A percentile compares a stretch with the other conserved stretches of the same genome.
phyloP scores from a whole-genome alignment of 495 filamentous ascomycete species.

The Penicillium cinerascens region DNA sequence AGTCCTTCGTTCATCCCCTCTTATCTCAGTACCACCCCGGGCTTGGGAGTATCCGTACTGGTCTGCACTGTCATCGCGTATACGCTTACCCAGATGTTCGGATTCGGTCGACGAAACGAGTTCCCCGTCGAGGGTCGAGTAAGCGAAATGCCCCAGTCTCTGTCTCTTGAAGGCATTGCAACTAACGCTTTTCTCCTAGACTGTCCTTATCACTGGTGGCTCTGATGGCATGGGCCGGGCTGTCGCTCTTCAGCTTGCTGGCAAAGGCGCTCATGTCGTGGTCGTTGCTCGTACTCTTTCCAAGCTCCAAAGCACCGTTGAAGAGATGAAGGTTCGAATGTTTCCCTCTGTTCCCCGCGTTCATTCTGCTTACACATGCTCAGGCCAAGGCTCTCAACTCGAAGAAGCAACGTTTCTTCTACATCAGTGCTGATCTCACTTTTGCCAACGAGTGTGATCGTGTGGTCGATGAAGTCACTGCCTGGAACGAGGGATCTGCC shows the following conservation, averaged over 20 bases:
- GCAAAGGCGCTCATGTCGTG: conserved; percentile 82
- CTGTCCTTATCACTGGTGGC: conserved; percentile 82
- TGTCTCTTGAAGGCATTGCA: not conserved
- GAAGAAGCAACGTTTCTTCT: conserved; percentile 70
- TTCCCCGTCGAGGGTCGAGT: conserved; percentile 81
- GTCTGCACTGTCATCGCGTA: conserved; percentile 45
- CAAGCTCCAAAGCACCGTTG: conserved; percentile 72
- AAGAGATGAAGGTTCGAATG: conserved; percentile 55
- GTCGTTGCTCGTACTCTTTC: conserved; percentile 73
- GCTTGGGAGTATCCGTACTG: conserved; percentile 41
- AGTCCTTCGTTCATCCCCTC: conserved; percentile 20
- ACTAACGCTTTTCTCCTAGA: conserved; percentile 48
- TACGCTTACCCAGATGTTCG: conserved; percentile 56
- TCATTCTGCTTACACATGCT: conserved; percentile 8
- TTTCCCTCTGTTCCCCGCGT: not conserved
- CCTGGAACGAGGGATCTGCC: conserved; percentile 73
- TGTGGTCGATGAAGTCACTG: conserved; percentile 66
- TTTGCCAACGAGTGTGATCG: conserved; percentile 60
- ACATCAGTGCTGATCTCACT: conserved; percentile 80
- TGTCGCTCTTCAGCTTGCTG: conserved; percentile 66
- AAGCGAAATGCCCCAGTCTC: conserved; percentile 23
- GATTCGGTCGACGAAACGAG: conserved; percentile 64
- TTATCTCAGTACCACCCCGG: conserved; percentile 26
- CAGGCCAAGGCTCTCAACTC: conserved; percentile 58
- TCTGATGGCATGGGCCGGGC: conserved; percentile 89